These are phyloP conservation scores for Reutealis trisperma DNA, from an alignment of 345 rosid genomes.

Conservation along the genomic window DNA sequence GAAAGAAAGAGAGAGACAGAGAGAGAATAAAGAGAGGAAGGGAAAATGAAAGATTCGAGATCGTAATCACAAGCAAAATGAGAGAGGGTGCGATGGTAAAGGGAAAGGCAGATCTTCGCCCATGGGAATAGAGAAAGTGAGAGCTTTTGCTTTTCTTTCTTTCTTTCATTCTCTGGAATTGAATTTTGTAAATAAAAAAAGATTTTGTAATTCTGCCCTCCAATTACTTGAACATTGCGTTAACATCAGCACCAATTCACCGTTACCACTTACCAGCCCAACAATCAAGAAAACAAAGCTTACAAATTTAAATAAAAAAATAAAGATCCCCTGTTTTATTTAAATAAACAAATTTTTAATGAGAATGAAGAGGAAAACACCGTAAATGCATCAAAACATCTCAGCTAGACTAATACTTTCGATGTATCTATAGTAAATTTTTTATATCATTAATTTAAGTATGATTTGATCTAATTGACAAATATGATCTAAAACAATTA, in stretches of 20 bases:
- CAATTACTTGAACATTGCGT: slow-evolving; percentile 29
- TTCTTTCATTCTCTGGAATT: slow-evolving; percentile 15
- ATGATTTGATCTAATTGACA: no score
- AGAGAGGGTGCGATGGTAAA: slow-evolving; percentile 18
- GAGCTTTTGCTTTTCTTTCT: slow-evolving; percentile 34
- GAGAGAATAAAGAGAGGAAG: not conserved
- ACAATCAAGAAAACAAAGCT: not conserved
- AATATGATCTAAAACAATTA: no score
- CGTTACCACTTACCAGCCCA: not conserved
- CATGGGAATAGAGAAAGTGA: slow-evolving; percentile 61
- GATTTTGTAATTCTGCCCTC: not conserved
- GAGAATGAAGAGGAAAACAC: no score
- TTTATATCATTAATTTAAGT: no score
- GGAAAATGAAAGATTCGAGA: slow-evolving; percentile 51
- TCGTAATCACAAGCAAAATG: slow-evolving; percentile 49
- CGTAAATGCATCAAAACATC: no score
- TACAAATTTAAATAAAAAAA: no score
- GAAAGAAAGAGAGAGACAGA: slow-evolving; percentile 6
- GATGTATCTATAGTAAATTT: no score
- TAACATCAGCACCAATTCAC: slow-evolving; percentile 13
- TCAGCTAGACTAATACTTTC: no score
- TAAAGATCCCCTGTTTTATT: no score
- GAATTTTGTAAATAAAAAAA: slow-evolving; percentile 24
- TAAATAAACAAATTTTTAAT: no score
- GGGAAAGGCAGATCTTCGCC: slow-evolving; percentile 45